Evolutionary conservation across 345 rosid genomes (phyloP).

Genomic region (Syzygium oleosum): DNA sequence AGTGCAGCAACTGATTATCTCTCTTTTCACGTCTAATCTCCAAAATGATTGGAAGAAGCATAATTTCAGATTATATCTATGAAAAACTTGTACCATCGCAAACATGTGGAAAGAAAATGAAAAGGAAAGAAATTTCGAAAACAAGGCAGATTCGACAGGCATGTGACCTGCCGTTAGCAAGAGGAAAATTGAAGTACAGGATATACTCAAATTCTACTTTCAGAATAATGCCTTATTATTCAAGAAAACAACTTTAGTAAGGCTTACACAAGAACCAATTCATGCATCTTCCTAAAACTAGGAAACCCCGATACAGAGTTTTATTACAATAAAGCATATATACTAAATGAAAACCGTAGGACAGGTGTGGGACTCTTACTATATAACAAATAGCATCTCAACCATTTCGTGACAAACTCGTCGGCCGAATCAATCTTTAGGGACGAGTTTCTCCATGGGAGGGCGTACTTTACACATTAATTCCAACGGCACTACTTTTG

Average conservation of each 20-base stretch:
- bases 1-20: neutral
- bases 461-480: conserved; percentile 5
- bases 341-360: neutral
- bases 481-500: neutral
- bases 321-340: neutral
- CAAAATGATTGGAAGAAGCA: neutral
- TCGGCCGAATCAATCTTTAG: conserved; percentile 18
- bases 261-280: neutral
- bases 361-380: neutral
- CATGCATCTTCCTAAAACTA: neutral
- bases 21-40: neutral
- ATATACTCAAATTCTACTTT: neutral
- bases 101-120: neutral
- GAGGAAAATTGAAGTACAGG: neutral
- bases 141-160: neutral
- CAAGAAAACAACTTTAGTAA: neutral
- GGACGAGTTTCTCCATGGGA: conserved; percentile 2
- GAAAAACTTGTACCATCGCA: neutral
- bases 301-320: neutral
- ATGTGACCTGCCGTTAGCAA: neutral
- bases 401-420: neutral
- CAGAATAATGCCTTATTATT: neutral
- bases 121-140: too few relatives aligned
- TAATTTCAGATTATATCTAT: too few relatives aligned
- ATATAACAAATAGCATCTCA: neutral